Evolutionary conservation across 208 protist species (phyloP).

Genomic region (Trypanosoma lewisi): DNA sequence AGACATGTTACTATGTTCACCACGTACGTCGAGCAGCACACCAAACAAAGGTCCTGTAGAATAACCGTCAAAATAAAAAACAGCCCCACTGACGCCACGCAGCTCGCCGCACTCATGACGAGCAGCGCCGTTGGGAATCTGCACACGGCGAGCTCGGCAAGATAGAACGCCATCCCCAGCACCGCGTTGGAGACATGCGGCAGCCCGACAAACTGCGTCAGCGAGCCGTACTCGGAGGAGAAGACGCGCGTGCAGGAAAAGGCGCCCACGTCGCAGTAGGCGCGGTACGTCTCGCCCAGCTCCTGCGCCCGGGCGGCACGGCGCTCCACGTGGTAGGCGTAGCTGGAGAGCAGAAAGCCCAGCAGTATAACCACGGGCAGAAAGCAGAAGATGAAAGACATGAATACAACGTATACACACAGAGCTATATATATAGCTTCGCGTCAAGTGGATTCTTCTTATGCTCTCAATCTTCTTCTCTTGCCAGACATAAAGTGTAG

Average conservation of each 20-base stretch:
- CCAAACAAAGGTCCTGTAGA: conserved; percentile 62
- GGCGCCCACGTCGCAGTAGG: conserved; percentile 65
- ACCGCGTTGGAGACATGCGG: conserved; percentile 63
- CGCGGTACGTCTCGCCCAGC: conserved; percentile 41
- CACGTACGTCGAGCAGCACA: conserved; percentile 76
- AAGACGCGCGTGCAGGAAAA: conserved; percentile 79
- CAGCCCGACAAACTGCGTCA: conserved; percentile 55
- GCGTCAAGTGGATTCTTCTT: not conserved
- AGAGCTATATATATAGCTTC: too few relatives aligned
- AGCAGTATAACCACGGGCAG: conserved; percentile 30
- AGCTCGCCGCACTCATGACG: conserved; percentile 36
- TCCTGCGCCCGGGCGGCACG: conserved; percentile 35
- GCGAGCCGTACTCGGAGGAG: conserved; percentile 58
- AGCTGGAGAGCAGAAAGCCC: conserved; percentile 55
- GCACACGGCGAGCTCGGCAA: conserved; percentile 38
- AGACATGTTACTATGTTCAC: conserved; percentile 53
- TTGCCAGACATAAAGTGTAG: not conserved
- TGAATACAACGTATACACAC: not conserved
- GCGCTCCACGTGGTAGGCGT: conserved; percentile 70
- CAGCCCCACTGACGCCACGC: conserved; percentile 38
- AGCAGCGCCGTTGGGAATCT: conserved; percentile 39
- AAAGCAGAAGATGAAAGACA: not conserved
- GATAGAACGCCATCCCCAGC: conserved; percentile 64
- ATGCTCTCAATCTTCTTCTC: not conserved
- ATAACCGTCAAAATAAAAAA: conserved; percentile 52